Conservation (phyloP, 768 basidiomycete species). For the Tricholoma matsutake region DNA sequence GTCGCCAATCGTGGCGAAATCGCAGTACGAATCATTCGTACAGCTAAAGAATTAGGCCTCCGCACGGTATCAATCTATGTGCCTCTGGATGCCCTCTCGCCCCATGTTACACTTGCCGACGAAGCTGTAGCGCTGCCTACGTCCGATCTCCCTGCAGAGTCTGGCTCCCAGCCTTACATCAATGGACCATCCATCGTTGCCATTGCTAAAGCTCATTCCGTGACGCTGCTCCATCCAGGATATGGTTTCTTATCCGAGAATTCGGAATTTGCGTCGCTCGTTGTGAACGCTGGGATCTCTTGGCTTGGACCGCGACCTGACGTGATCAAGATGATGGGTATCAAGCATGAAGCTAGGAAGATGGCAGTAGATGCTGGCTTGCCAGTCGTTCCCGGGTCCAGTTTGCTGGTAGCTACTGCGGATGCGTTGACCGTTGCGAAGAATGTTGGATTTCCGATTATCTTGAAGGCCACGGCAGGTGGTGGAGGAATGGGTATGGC, state of each 20-base stretch:
- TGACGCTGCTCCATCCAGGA: slow-evolving; percentile 58
- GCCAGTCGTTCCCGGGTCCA: slow-evolving; percentile 55
- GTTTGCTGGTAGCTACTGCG: slow-evolving; percentile 38
- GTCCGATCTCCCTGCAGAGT: slow-evolving; percentile 5
- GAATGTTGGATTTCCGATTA: slow-evolving; percentile 54
- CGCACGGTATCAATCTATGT: slow-evolving; percentile 58
- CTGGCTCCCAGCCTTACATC: slow-evolving; percentile 47
- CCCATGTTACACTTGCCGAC: slow-evolving; percentile 56
- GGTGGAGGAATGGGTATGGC: slow-evolving; percentile 70
- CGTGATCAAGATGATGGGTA: slow-evolving; percentile 52
- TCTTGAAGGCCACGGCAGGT: slow-evolving; percentile 66
- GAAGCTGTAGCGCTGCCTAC: slow-evolving; percentile 39
- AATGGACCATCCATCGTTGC: slow-evolving; percentile 34
- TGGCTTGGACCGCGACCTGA: slow-evolving; percentile 57
- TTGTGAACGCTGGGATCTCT: slow-evolving; percentile 46
- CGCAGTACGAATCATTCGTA: slow-evolving; percentile 58
- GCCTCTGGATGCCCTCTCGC: slow-evolving; percentile 52
- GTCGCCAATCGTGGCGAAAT: slow-evolving; percentile 76
- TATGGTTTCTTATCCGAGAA: slow-evolving; percentile 70
- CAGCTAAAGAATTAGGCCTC: slow-evolving; percentile 50
- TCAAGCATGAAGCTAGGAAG: slow-evolving; percentile 56
- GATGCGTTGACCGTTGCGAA: slow-evolving; percentile 40
- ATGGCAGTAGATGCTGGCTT: slow-evolving; percentile 47
- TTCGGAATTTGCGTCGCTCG: slow-evolving; percentile 46
- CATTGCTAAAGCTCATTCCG: slow-evolving; percentile 37